Conservation (phyloP, 2,329 filamentous ascomycete species). For the Aspergillus arachidicola region DNA sequence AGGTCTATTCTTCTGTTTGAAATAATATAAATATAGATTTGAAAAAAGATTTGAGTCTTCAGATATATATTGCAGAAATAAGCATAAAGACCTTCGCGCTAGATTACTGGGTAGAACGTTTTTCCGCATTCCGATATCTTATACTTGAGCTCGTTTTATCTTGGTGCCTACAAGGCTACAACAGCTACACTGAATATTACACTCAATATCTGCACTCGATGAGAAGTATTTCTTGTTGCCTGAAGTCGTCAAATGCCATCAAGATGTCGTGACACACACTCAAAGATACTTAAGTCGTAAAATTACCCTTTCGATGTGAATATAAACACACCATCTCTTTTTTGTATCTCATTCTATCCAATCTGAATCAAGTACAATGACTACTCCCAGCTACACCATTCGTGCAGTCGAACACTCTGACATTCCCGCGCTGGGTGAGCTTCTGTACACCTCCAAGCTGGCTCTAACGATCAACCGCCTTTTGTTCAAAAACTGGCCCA, state of each 20-base stretch:
- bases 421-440: constrained; percentile 1
- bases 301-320: background rate
- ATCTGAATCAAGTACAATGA: background rate
- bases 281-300: background rate
- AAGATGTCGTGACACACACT: background rate
- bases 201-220: background rate
- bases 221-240: background rate
- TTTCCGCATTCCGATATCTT: too few species aligned
- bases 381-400: background rate
- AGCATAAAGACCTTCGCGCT: too few species aligned
- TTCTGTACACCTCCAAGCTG: constrained; percentile 14
- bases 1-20: too few species aligned
- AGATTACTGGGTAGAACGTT: too few species aligned
- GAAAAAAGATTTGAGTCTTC: too few species aligned
- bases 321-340: background rate
- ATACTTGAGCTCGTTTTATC: background rate
- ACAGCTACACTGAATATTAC: background rate
- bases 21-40: too few species aligned
- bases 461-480: constrained; percentile 11
- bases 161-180: background rate
- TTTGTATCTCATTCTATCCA: background rate
- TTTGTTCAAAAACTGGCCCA: constrained; percentile 17
- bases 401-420: background rate
- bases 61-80: too few species aligned
- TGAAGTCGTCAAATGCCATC: background rate